Evolutionary conservation across 352 stramenopile species (phyloP).

Genomic region (Phytophthora rubi): DNA sequence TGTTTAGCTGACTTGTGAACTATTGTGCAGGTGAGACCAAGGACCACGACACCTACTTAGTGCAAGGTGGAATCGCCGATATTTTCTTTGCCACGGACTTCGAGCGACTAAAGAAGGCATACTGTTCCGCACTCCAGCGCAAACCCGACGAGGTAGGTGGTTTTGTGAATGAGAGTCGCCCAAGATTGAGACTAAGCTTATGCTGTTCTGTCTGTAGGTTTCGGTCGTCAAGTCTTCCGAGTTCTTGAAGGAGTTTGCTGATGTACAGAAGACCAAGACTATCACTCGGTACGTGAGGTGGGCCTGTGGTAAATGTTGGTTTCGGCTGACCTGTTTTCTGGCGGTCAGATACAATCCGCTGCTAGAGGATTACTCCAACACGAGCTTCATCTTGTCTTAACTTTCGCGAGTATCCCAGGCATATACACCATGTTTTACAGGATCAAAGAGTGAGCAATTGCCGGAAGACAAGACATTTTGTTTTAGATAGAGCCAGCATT

Average conservation of each 20-base stretch:
- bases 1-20: background rate
- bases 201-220: constrained; percentile 44
- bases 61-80: constrained; percentile 85
- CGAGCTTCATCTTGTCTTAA: constrained; percentile 89
- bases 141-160: constrained; percentile 52
- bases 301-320: background rate
- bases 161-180: background rate
- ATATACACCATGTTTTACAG: background rate
- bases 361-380: constrained; percentile 91
- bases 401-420: background rate
- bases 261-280: constrained; percentile 80
- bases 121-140: constrained; percentile 69
- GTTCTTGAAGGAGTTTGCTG: constrained; percentile 85
- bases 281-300: constrained; percentile 63
- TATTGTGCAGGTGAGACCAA: constrained; percentile 55
- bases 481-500: constrained; percentile 21
- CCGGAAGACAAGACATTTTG: background rate
- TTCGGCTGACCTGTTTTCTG: background rate
- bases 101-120: constrained; percentile 77
- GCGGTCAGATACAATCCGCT: constrained; percentile 86
- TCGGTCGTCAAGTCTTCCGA: constrained; percentile 83
- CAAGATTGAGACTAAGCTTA: background rate
- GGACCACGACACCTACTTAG: constrained; percentile 91
- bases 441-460: constrained; percentile 10
- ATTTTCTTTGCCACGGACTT: constrained; percentile 94